Evolutionary conservation across 1,284 basidiomycete species (phyloP), one percentile per base, ranked within the genome.

Genomic region (Irpex lacteus): DNA sequence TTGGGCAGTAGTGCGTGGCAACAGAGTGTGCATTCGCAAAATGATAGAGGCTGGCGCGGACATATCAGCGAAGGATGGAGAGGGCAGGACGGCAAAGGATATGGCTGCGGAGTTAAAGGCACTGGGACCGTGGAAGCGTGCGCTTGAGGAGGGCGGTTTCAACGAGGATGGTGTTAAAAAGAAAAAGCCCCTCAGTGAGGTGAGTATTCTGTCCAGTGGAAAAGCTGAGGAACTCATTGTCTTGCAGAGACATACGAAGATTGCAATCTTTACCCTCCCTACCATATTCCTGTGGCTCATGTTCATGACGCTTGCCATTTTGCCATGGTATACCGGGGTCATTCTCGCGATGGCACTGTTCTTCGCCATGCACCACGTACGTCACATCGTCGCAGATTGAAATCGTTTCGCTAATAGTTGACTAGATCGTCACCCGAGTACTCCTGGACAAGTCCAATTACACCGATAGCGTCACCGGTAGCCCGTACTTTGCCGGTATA

Each of bases 1-100:
- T 74, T 99, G 98, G 98, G 96, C 96, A 1, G 96, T 98, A n/a
- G 97, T 99, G 9, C 88, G 96, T 66, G 98, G 97, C 5, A 98
- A 96, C 72, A 82, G 91, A 61, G 80, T 87, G 53, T 95, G 94
- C 73, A 97, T 99, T 62, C 84, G 91, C 26, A 85, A 91, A 59
- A 80, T 99, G 11, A 78, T 98, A 9, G 90, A 95, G 68, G 91
- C 91, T 15, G 96, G 95, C 0, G 92, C 90, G 0, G 93, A 96
- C 74, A 77, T 98, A 9, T 82, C 83, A 50, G 89, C 90, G 4
- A 93, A 92, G 72, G 96, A 97, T 69, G 86, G 85, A 15, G 88
- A 92, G 60, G 93, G 94, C 2, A 89, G 98, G 75, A 97, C 96
- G 0, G 88, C 97, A 11, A 82, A 91, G 60, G 98, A 98, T 71